Conservation (phyloP, 1,284 basidiomycete species). For the Tremellales sp. region DNA sequence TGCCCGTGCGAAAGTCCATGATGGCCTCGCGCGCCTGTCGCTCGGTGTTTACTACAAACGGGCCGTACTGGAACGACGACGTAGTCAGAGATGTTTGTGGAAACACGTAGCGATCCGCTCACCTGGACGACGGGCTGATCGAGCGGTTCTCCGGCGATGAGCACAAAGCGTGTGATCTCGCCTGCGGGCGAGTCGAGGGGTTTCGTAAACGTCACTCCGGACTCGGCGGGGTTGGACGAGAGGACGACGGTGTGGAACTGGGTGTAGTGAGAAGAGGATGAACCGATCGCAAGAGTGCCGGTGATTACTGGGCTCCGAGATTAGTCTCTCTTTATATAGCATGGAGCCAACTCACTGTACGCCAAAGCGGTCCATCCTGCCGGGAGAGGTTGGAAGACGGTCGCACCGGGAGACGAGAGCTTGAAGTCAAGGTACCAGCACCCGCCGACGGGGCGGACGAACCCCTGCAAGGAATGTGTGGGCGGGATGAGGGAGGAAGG, state of each 20-base stretch:
- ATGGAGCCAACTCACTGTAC: slow-evolving; percentile 61
- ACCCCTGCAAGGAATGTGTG: slow-evolving; percentile 55
- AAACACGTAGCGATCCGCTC: not conserved
- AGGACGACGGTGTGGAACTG: slow-evolving; percentile 69
- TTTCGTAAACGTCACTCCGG: slow-evolving; percentile 44
- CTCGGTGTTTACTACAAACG: slow-evolving; percentile 69
- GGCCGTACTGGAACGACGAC: slow-evolving; percentile 45
- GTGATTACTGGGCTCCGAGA: slow-evolving; percentile 54
- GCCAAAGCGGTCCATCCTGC: slow-evolving; percentile 75
- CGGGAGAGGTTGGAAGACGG: slow-evolving; percentile 81
- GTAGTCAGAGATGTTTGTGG: not conserved
- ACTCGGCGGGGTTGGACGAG: slow-evolving; percentile 37
- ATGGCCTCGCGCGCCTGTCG: slow-evolving; percentile 80
- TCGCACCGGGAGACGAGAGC: slow-evolving; percentile 62
- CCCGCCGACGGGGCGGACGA: slow-evolving; percentile 82
- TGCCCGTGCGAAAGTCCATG: slow-evolving; percentile 70
- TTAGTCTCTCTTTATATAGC: not conserved
- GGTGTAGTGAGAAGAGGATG: slow-evolving; percentile 54
- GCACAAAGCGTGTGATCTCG: slow-evolving; percentile 62
- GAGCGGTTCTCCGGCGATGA: slow-evolving; percentile 84
- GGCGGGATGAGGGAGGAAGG: not conserved
- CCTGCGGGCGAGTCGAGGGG: slow-evolving; percentile 41
- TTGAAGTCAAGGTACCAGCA: slow-evolving; percentile 88
- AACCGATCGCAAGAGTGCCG: slow-evolving; percentile 57
- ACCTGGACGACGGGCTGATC: slow-evolving; percentile 77